A percentile compares a stretch with the other conserved stretches of the same genome.
Conservation (phyloP, 257 asterid genomes). For the Solanum medicagineum region DNA sequence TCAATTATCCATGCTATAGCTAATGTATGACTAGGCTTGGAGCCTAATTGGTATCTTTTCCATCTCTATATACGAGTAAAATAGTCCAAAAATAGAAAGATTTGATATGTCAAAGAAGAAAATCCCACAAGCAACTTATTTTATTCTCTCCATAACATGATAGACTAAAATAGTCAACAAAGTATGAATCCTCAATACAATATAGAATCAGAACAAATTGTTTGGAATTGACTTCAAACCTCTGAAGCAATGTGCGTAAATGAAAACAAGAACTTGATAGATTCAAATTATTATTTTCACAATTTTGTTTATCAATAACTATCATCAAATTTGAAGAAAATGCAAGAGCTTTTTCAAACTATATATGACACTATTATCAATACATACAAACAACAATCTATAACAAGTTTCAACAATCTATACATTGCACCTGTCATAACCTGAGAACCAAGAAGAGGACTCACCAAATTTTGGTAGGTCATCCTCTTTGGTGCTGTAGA, state of each 20-base stretch:
- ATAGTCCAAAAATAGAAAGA: conserved; percentile 34
- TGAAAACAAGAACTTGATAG: neutral
- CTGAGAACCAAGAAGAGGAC: conserved; percentile 76
- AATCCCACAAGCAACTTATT: conserved; percentile 49
- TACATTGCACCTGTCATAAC: conserved; percentile 90
- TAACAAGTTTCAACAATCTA: conserved; percentile 8
- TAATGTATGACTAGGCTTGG: conserved; percentile 23
- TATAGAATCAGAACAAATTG: neutral
- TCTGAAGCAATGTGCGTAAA: neutral
- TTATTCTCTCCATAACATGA: neutral
- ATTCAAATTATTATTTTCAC: neutral
- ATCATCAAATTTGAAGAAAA: neutral
- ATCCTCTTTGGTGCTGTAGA: conserved; percentile 54
- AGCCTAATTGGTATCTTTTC: conserved; percentile 5
- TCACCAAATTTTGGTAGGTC: conserved; percentile 11
- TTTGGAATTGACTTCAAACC: neutral
- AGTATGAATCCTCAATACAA: neutral
- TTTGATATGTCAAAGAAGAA: conserved; percentile 37
- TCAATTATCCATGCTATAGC: neutral
- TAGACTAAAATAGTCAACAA: no score
- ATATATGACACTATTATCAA: conserved; percentile 15
- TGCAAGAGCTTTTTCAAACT: neutral
- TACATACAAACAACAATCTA: conserved; percentile 56
- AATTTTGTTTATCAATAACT: neutral
- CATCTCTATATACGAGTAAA: conserved; percentile 19